Base-by-base conservation (phyloP, 2,329 filamentous ascomycete species). In the Aspergillus jensenii region DNA sequence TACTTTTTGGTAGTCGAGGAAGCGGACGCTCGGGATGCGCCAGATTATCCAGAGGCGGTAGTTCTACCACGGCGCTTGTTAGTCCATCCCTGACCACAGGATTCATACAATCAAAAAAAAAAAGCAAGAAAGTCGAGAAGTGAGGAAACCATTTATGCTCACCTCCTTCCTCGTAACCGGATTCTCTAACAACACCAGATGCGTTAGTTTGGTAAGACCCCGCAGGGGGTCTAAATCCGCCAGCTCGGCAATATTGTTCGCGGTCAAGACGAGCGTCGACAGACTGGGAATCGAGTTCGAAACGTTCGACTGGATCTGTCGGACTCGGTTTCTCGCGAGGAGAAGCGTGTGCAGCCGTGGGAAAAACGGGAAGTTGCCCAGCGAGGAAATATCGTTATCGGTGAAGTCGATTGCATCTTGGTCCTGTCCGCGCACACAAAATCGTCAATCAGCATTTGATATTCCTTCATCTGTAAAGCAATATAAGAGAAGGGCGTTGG, bases 341-440 rank as follows among this genome's bases (percentile, higher is more conserved):
- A 99, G 87, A 43, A 99, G 85, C 19, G 91, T 96, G 67, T 87
- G 90, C 68, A 98, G 82, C 66, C 95, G 90, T 46, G 91, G 93
- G 56, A 90, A 93, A 51, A 96, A 86, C 3, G 95, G 95, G 74
- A 99, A 96, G 79, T 97, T 97, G 65, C 88, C 89, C 63, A 99
- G 85, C 50, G 89, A 82, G 67, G 90, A 87, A 71, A 99, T 93
- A 77, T 97, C 93, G 77, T 99, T 99, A 82, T 99, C 95, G 76
- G 95, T 98, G 70, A 99, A 88, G 80, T 99, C 95, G 82, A 99
- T 96, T 65, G 91, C 88, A 81, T 98, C 95, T 84, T 96, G 92
- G 68, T 93, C 91, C 91, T 96, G 44, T 2, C 69, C 15, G 5
- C 6, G 2, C n/a, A 58, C 1, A 57, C n/a, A 58, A 1, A 57